phyloP scores from a whole-genome alignment of 139 green algal genomes.

The Closterium sp. region DNA sequence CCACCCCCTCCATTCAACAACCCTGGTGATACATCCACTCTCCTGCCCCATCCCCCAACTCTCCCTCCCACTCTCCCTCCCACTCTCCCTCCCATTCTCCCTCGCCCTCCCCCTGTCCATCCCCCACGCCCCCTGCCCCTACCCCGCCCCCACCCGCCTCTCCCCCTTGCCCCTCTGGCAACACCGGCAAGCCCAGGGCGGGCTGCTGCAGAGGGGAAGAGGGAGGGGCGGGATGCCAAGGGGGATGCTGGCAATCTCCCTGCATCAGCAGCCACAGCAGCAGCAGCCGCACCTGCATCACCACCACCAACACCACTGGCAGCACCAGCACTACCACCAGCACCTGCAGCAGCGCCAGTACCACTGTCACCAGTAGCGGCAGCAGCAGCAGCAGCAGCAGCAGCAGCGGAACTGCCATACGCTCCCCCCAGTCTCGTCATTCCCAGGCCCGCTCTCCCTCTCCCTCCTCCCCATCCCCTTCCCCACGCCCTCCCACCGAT shows the following conservation, averaged over 20 bases:
- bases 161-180: neutral
- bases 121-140: neutral
- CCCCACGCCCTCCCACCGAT: neutral
- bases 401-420: neutral
- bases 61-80: neutral
- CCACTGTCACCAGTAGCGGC: neutral
- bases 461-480: conserved; percentile 3
- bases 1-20: neutral
- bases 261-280: neutral
- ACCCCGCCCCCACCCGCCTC: neutral
- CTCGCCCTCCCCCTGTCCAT: neutral
- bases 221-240: neutral
- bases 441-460: neutral
- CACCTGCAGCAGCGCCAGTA: neutral
- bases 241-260: neutral
- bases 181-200: neutral
- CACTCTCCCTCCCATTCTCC: neutral
- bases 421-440: neutral
- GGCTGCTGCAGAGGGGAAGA: neutral
- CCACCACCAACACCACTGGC: neutral
- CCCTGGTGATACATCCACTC: neutral
- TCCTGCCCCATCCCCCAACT: neutral
- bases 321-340: conserved; percentile 7
- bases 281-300: neutral
- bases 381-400: neutral